A percentile compares a stretch with the other conserved stretches of the same genome.
phyloP scores from a whole-genome alignment of 345 rosid species.

The Triadica sebifera region DNA sequence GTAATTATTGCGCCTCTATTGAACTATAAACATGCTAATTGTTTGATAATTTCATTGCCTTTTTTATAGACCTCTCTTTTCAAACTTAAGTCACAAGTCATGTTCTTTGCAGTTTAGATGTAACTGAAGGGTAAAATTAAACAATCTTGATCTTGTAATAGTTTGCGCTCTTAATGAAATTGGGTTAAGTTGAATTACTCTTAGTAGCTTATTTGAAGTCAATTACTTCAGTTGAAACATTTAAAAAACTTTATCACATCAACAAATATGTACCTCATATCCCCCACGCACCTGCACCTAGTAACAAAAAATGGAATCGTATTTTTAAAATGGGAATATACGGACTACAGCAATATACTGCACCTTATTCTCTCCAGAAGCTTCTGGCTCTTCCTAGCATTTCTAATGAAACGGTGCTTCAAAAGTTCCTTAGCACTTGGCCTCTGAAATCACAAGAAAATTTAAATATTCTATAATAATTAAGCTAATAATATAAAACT shows the following conservation, averaged over 20 bases:
- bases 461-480: slow-evolving; percentile 9
- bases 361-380: slow-evolving; percentile 97
- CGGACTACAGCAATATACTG: slow-evolving; percentile 14
- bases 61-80: background rate
- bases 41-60: no score
- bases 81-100: no score
- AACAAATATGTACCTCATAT: background rate
- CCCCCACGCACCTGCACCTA: background rate
- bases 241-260: background rate
- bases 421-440: slow-evolving; percentile 95
- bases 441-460: slow-evolving; percentile 57
- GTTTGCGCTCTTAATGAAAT: no score
- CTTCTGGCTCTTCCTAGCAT: slow-evolving; percentile 80
- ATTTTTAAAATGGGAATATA: background rate
- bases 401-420: slow-evolving; percentile 83
- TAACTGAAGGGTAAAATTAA: no score
- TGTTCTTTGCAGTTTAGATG: no score
- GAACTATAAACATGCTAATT: no score
- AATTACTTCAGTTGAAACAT: background rate
- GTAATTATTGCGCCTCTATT: no score
- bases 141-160: no score
- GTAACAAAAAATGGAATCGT: no score
- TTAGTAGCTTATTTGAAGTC: background rate
- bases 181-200: background rate
- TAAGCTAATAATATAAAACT: slow-evolving; percentile 16